Evolutionary conservation across 169 alveolate genomes (phyloP), one percentile per base, ranked within the genome.

Genomic region (Cytauxzoon felis): DNA sequence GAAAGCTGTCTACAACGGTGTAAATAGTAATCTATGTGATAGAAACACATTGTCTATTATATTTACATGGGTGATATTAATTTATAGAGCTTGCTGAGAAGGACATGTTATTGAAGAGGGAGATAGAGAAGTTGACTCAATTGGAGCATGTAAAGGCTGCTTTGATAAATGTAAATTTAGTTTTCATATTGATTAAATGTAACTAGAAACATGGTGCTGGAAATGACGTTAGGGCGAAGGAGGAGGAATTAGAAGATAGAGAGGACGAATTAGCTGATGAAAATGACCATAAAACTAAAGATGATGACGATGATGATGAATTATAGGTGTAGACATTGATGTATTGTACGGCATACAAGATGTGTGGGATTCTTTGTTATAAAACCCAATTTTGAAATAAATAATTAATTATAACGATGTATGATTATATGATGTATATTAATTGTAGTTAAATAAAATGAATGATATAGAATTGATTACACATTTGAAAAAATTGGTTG

Each of bases 131-230:
- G 7, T 38, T 72, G 16, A 21, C 57, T 4, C 52, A 62, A 33
- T 26, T 72, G 19, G 78, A 72, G 59, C 69, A 61, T 13, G 78
- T 63, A 7, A 65, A 75, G 54, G 40, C 33, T 42, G 47, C 72
- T 3, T 49, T 75, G 5, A 54, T 43, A 11, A 62, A 64, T 48
- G 79, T 75, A 23, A 19, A 48, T 3, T 5, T 7, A n/a, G 27
- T 13, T 41, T n/a, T 9, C 19, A 13, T 13, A 7, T 18, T 29
- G 13, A 0, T 16, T n/a, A 60, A 13, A 19, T 13, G 11, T 30
- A 8, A 9, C 19, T 40, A 64, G 78, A 26, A 9, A 18, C 43
- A 53, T 38, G 85, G 79, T 5, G 68, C 78, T 2, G 85, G 73
- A 2, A 33, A 18, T 34, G 80, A 75, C 45, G 65, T 21, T 21